Evolutionary conservation across 768 basidiomycete genomes (phyloP), one percentile per base, ranked within the genome.

Genomic region (Suillus plorans): DNA sequence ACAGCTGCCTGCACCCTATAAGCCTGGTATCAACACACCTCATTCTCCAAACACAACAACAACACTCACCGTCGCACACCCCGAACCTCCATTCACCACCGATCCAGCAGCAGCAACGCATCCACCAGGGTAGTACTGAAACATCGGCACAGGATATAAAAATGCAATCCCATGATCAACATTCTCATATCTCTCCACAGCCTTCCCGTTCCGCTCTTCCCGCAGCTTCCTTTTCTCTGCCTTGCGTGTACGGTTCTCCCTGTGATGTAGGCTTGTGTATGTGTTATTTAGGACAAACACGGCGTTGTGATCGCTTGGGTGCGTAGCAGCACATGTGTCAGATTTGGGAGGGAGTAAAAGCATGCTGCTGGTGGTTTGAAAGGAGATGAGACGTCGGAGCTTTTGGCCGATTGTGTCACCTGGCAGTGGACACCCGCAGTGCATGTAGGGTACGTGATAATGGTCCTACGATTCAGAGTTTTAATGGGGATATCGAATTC

Each of bases 401-500:
- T 75, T 76, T 66, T 83, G 79, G 2, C 80, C 80, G 18, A 86
- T 76, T 9, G 78, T 82, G 37, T 80, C 78, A 16, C 80, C 83
- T 0, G 84, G 82, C 6, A 80, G 75, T 3, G 85, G 83, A 67
- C 87, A 88, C 0, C 86, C 86, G 62, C 88, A 89, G 67, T 84
- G 78, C 8, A 79, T 83, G 73, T 89, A 89, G 6, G 80, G 80
- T 5, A 86, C 72, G 5, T 76, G 74, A 70, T 84, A 89, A 13
- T 84, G 82, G 28, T 76, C 70, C 80, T 84, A 45, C 44, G 9
- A 22, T 13, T 50, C 18, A 28, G 4, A 22, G 25, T 31, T 13
- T 36, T 12, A n/a, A 22, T 36, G 12, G 64, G 12, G 12, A 36
- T 22, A 28, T 28, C 47, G 8, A 18, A 12, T 22, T n/a, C n/a